A percentile compares a stretch with the other conserved stretches of the same genome.
Conservation (phyloP, 2,329 filamentous ascomycete genomes). For the Pseudogymnoascus pannorum region DNA sequence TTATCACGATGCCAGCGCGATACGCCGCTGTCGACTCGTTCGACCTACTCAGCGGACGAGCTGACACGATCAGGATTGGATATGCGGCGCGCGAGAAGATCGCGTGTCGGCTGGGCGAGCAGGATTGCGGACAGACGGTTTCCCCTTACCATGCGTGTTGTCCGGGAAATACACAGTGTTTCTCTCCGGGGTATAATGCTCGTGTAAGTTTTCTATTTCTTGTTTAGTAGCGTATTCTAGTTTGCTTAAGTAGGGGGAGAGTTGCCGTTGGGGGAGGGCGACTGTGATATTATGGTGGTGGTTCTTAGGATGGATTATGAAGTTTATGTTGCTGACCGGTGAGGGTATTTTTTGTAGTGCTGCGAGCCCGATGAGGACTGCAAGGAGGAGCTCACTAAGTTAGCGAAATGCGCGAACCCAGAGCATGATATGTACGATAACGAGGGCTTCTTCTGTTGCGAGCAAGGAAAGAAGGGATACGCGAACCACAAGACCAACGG, state of each 20-base stretch:
- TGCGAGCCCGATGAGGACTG: neutral
- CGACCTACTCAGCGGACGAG: neutral
- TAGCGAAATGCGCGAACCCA: conserved; percentile 20
- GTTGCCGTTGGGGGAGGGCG: neutral
- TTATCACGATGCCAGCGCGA: neutral
- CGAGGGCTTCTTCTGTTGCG: conserved; percentile 23
- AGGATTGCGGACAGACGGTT: neutral
- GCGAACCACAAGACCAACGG: neutral
- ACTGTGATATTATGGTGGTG: neutral
- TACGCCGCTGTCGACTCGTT: neutral
- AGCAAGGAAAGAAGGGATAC: conserved; percentile 10
- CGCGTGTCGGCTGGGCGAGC: neutral
- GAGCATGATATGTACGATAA: conserved; percentile 22
- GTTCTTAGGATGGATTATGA: neutral
- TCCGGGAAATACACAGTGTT: neutral
- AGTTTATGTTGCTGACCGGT: neutral
- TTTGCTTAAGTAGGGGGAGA: neutral
- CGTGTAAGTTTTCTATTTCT: neutral
- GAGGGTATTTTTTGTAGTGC: neutral
- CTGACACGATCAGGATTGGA: neutral
- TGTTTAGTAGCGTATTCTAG: neutral
- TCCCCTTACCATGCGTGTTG: neutral
- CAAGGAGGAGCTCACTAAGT: neutral
- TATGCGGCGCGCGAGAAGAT: neutral
- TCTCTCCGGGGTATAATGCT: neutral